Base-by-base conservation (phyloP, 352 stramenopile genomes). In the Phytopythium oedochilum region DNA sequence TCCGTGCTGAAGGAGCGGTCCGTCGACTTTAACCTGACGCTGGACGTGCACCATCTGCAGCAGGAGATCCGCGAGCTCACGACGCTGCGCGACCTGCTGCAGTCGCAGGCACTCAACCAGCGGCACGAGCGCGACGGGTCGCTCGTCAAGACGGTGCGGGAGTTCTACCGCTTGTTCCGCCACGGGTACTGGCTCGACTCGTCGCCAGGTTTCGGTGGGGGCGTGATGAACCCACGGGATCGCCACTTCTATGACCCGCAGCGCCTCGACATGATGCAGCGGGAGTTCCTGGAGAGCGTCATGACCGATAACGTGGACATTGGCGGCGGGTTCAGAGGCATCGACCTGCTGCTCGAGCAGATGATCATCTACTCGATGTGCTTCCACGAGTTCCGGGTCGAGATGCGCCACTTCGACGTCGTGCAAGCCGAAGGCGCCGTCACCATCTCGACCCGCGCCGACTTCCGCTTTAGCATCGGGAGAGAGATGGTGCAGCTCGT, bases 1-100 rank as follows among this genome's bases (percentile, higher is more conserved):
- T 74, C 65, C 23, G 56, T 74, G 14, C 15, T 60, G 36, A 71
- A 68, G 39, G 64, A 78, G 52, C 60, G 70, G 7, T 68, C 66
- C 8, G 55, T 75, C n/a, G 68, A 66, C 35, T 77, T 80, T 53
- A 80, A 77, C 44, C 59, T 80, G 17, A 77, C 57, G 48, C 68
- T 80, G 17, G 68, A 80, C 60, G 64, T 80, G 46, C 63, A 80
- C 51, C 52, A 52, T 20, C 56, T 80, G 15, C 50, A 55, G 44
- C 68, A 80, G 26, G 58, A 77, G 46, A 63, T 78, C 42, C 64
- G 60, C 42, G 56, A 74, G 20, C 26, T 68, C 4, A 48, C 32
- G 36, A 62, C 51, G 40, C 50, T 61, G 26, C 55, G 60, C 12
- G 63, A 72, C 9, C 62, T 81, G 32, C 61, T 78, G 2, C 47